Evolutionary conservation across 805 yeast genomes (phyloP).

Genomic region (Saturnispora gosingensis): DNA sequence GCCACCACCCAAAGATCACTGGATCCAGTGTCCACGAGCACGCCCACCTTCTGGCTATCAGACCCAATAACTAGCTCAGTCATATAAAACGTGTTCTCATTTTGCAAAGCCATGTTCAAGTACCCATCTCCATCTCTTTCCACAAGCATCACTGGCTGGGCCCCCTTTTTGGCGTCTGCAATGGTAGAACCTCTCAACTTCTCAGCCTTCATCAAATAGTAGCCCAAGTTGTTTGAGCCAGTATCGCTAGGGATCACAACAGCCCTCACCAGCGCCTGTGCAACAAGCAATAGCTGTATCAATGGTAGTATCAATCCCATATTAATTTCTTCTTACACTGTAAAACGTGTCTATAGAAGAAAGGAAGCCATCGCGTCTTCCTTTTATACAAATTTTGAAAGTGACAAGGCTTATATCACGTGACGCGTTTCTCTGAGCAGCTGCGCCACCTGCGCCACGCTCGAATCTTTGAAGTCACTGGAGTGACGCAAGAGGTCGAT

Average conservation of each 20-base stretch:
- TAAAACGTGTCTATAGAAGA: background rate
- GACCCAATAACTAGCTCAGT: slow-evolving; percentile 46
- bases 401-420: background rate
- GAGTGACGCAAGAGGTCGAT: slow-evolving; percentile 50
- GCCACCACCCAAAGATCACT: slow-evolving; percentile 62
- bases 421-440: slow-evolving; percentile 5
- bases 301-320: background rate
- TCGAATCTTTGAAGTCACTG: slow-evolving; percentile 43
- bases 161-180: slow-evolving; percentile 7
- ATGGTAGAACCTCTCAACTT: slow-evolving; percentile 11
- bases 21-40: slow-evolving; percentile 67
- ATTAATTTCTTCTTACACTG: background rate
- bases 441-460: slow-evolving; percentile 17
- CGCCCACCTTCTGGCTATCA: slow-evolving; percentile 42
- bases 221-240: slow-evolving; percentile 3
- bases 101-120: slow-evolving; percentile 28
- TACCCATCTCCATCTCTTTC: slow-evolving; percentile 21
- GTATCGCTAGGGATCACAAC: background rate
- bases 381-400: background rate
- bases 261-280: background rate
- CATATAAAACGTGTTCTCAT: slow-evolving; percentile 36
- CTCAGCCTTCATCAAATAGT: slow-evolving; percentile 16
- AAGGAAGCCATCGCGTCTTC: background rate
- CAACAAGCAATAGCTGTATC: background rate
- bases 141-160: slow-evolving; percentile 16